These are phyloP conservation scores for Pseudoturritis turrita DNA, from an alignment of 345 rosid species.

Conservation along the genomic window DNA sequence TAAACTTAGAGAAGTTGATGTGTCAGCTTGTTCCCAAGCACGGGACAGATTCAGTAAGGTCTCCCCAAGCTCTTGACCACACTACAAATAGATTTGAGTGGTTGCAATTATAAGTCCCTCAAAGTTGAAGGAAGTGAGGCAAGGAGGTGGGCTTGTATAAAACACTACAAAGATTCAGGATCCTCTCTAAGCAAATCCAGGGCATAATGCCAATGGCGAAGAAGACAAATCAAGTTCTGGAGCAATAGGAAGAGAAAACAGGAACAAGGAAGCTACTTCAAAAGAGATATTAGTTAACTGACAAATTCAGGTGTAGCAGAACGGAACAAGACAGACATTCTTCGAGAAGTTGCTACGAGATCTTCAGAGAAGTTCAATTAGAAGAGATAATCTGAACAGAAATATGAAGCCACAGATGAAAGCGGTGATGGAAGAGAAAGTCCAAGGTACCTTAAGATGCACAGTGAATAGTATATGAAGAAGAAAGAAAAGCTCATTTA, in stretches of 20 bases:
- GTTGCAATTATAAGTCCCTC: not conserved
- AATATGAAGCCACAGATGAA: not conserved
- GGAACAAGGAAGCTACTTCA: not conserved
- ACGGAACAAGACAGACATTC: not conserved
- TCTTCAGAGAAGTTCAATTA: not conserved
- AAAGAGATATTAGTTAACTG: not conserved
- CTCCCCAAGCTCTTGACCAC: constrained; percentile 82
- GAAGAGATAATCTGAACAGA: not conserved
- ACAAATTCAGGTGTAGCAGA: not conserved
- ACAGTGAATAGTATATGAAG: no score
- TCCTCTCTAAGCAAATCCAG: not conserved
- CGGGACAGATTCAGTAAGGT: constrained; percentile 60
- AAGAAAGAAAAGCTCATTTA: no score
- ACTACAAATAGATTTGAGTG: constrained; percentile 37
- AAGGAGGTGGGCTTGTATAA: not conserved
- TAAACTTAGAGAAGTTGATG: constrained; percentile 59
- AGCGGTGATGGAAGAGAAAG: not conserved
- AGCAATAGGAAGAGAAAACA: not conserved
- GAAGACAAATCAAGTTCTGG: not conserved
- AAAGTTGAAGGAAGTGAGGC: not conserved
- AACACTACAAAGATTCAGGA: not conserved
- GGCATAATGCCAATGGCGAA: not conserved
- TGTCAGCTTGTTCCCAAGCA: constrained; percentile 81
- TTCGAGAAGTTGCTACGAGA: not conserved
- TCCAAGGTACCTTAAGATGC: not conserved